Percentiles rank a stretch among this genome's conserved stretches.
phyloP scores from a whole-genome alignment of 805 yeast species.

The Candida broadrunensis region DNA sequence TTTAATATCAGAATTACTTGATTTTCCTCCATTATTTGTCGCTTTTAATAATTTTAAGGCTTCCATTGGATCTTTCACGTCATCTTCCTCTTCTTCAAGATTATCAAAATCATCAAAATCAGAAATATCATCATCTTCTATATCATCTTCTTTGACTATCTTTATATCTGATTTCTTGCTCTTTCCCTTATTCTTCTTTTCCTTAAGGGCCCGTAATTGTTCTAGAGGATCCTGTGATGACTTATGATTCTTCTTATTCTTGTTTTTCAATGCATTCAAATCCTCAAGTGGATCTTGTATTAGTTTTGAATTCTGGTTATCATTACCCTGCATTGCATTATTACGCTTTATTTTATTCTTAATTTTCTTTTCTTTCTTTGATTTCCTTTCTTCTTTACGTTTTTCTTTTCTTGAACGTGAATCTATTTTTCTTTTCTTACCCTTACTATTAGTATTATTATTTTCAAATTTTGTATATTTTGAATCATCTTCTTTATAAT shows the following conservation, averaged over 20 bases:
- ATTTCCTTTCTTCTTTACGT: slow-evolving; percentile 30
- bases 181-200: slow-evolving; percentile 5
- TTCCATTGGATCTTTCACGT: slow-evolving; percentile 22
- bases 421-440: slow-evolving; percentile 20
- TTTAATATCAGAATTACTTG: slow-evolving; percentile 8
- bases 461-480: slow-evolving; percentile 13
- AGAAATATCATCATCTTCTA: slow-evolving; percentile 27
- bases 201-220: slow-evolving; percentile 13
- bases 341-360: slow-evolving; percentile 1
- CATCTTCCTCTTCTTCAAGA: slow-evolving; percentile 15
- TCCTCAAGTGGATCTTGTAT: slow-evolving; percentile 11
- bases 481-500: slow-evolving; percentile 32
- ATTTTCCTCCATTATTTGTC: slow-evolving; percentile 11
- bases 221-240: slow-evolving; percentile 14
- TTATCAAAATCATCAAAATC: slow-evolving; percentile 11
- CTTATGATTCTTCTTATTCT: slow-evolving; percentile 6
- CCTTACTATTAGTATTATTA: background rate
- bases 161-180: slow-evolving; percentile 9
- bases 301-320: background rate
- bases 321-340: background rate
- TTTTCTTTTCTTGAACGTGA: slow-evolving; percentile 30
- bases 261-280: slow-evolving; percentile 10
- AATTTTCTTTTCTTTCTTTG: slow-evolving; percentile 28
- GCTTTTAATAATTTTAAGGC: slow-evolving; percentile 17
- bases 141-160: slow-evolving; percentile 25